Evolutionary conservation across 768 basidiomycete genomes (phyloP).

Genomic region (Filobasidium wieringae): DNA sequence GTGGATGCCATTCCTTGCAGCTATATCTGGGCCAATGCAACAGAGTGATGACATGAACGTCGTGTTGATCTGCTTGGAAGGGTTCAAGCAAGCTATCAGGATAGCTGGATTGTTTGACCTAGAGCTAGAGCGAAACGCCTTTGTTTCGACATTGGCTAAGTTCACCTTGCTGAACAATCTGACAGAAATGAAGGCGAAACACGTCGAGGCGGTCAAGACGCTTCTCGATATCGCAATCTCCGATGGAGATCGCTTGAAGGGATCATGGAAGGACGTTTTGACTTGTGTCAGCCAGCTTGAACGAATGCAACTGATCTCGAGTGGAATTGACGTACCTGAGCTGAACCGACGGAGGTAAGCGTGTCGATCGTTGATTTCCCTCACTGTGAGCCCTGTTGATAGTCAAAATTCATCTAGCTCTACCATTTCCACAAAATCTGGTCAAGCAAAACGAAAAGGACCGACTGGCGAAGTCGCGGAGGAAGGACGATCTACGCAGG

Average conservation of each 20-base stretch:
- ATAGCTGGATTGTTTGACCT: constrained; percentile 96
- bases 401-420: constrained; percentile 1
- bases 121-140: constrained; percentile 95
- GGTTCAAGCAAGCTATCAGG: constrained; percentile 91
- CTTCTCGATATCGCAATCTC: constrained; percentile 85
- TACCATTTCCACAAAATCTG: constrained; percentile 31
- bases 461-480: constrained; percentile 87
- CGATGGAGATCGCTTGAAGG: constrained; percentile 93
- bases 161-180: constrained; percentile 97
- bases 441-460: constrained; percentile 45
- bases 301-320: constrained; percentile 93
- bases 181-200: constrained; percentile 98
- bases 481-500: constrained; percentile 92
- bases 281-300: constrained; percentile 97
- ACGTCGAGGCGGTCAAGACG: constrained; percentile 97
- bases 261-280: constrained; percentile 90
- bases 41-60: constrained; percentile 88
- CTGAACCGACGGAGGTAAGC: constrained; percentile 66
- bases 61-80: constrained; percentile 82
- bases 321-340: constrained; percentile 74
- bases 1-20: constrained; percentile 96
- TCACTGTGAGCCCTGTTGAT: background rate
- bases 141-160: constrained; percentile 88
- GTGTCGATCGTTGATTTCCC: background rate
- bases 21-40: constrained; percentile 84